Base-by-base conservation (phyloP, 225 moss, liverwort and hornwort species). In the Sphagnum tenellum region DNA sequence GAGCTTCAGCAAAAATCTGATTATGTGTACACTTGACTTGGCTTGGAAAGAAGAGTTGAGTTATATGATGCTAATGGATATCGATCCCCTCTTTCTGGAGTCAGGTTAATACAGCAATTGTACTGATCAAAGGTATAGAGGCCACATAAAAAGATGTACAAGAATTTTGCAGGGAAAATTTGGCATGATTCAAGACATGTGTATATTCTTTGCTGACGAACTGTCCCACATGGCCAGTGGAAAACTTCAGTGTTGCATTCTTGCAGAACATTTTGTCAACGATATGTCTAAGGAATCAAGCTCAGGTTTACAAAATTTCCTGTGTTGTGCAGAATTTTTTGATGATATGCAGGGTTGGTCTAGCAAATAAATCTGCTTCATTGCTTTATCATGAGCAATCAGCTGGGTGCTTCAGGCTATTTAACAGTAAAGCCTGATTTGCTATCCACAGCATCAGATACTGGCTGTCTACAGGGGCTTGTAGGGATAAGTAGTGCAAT, bases 331-430 rank as follows among this genome's bases (percentile, higher is more conserved):
- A 29, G 29, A 29, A 29, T 29, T 29, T 29, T 29, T 29, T 29
- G 29, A 29, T 29, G 29, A 29, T 29, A 29, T 29, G 29, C 29
- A 29, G 29, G 29, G 29, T 29, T 29, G 29, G 29, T 1, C 29
- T 66, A 89, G 78, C 53, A 93, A 83, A 77, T 93, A 93, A 3
- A 86, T 98, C 66, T 87, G 98, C n/a, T 98, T 98, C 57, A 89
- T 98, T 12, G 98, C 98, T 44, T 46, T 93, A 98, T 70, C 93
- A 98, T 47, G 98, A 98, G 66, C 98, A 98, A 60, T 98, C 98
- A 4, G 98, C 98, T 45, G 98, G 98, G 89, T 46, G 90, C 89
- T 7, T 86, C 93, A 0, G 98, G 98, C 3, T 93, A 89, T 69
- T 83, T 98, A 71, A 98, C 90, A 47, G 98, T 93, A 10, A 98